phyloP scores from a whole-genome alignment of 495 filamentous ascomycete genomes.

The Parachaetomium inaequale region DNA sequence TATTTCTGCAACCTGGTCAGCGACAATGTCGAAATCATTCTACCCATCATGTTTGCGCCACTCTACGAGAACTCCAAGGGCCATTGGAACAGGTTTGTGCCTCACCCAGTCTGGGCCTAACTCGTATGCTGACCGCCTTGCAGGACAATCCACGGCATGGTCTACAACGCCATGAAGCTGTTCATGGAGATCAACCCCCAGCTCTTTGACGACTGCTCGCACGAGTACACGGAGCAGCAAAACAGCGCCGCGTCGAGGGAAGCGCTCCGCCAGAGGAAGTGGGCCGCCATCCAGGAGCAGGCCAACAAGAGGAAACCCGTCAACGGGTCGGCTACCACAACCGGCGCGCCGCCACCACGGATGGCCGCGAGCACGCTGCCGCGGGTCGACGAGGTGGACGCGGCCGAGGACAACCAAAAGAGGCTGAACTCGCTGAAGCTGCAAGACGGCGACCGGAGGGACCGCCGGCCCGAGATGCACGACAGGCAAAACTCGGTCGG shows the following conservation, averaged over 20 bases:
- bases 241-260: constrained; percentile 79
- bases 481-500: constrained; percentile 51
- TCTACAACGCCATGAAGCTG: constrained; percentile 99
- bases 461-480: constrained; percentile 43
- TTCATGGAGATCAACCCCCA: constrained; percentile 99
- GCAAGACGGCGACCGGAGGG: constrained; percentile 58
- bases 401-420: constrained; percentile 77
- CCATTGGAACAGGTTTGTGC: constrained; percentile 90
- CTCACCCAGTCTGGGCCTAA: not conserved
- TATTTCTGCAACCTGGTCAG: constrained; percentile 99
- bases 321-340: constrained; percentile 30
- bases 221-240: constrained; percentile 96
- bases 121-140: not conserved
- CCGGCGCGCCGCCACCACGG: constrained; percentile 21
- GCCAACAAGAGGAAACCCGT: constrained; percentile 57
- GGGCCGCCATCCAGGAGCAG: constrained; percentile 78
- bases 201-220: constrained; percentile 97
- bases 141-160: constrained; percentile 99
- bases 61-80: constrained; percentile 99
- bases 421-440: constrained; percentile 79
- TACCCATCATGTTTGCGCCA: constrained; percentile 99
- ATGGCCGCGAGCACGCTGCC: constrained; percentile 31
- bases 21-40: constrained; percentile 96
- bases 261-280: constrained; percentile 71
- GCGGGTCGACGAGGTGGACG: constrained; percentile 64